phyloP scores from a whole-genome alignment of 148 eudicot species.

The Rhododendron henanense region DNA sequence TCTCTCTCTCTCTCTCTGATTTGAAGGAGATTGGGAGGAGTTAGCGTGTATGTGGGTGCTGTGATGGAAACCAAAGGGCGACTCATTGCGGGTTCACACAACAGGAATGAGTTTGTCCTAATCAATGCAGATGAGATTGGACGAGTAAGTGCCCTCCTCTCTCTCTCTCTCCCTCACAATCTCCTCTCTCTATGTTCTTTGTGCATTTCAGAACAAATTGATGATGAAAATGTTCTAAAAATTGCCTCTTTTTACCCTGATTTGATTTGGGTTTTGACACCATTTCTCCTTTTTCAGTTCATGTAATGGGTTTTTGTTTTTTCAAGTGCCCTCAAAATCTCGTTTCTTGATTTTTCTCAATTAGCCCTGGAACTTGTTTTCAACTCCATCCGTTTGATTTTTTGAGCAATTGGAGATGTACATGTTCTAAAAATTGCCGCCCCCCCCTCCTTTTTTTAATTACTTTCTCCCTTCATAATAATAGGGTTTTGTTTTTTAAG shows the following conservation, averaged over 20 bases:
- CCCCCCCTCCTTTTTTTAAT: neutral
- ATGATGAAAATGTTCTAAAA: neutral
- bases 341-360: neutral
- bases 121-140: constrained; percentile 82
- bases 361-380: neutral
- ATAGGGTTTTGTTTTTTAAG: neutral
- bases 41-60: neutral
- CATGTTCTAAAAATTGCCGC: neutral
- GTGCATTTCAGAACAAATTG: neutral
- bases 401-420: neutral
- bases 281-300: neutral
- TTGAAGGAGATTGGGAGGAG: constrained; percentile 7
- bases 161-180: neutral
- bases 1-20: constrained; percentile 12
- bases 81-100: constrained; percentile 71
- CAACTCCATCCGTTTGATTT: neutral
- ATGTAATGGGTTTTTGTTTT: neutral
- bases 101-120: constrained; percentile 65
- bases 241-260: neutral
- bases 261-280: neutral
- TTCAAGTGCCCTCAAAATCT: neutral
- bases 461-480: neutral
- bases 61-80: constrained; percentile 62
- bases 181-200: constrained; percentile 4
- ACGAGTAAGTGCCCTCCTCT: constrained; percentile 31